phyloP scores from a whole-genome alignment of 2,329 filamentous ascomycete genomes.

The Tetracladium maxilliforme region DNA sequence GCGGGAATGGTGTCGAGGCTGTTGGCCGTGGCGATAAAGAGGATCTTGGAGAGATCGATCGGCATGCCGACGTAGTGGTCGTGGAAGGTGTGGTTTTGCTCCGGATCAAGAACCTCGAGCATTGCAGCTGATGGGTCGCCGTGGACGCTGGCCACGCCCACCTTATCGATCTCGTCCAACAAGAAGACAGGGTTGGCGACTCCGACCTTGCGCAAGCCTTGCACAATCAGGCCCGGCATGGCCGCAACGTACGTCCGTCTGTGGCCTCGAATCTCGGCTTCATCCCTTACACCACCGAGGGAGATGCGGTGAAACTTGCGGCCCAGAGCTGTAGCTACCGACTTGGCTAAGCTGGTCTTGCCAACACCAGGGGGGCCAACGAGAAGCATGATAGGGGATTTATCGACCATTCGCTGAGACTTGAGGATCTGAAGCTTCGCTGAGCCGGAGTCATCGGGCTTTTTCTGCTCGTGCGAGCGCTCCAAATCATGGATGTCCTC shows the following conservation, averaged over 20 bases:
- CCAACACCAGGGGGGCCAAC: conserved; percentile 89
- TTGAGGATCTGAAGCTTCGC: conserved; percentile 63
- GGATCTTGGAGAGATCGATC: conserved; percentile 86
- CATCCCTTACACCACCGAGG: conserved; percentile 85
- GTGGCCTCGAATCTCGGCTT: conserved; percentile 93
- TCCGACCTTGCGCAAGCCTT: conserved; percentile 86
- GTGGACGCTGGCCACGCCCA: conserved; percentile 80
- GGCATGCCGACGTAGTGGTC: conserved; percentile 96
- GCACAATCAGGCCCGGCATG: conserved; percentile 94
- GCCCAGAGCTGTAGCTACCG: conserved; percentile 79
- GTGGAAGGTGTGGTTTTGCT: conserved; percentile 89
- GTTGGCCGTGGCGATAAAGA: conserved; percentile 97
- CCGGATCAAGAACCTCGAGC: conserved; percentile 93
- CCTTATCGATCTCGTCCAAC: conserved; percentile 95
- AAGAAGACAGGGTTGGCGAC: conserved; percentile 92
- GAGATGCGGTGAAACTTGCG: conserved; percentile 96
- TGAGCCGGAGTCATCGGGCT: conserved; percentile 21
- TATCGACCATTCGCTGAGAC: conserved; percentile 78
- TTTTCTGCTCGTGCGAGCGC: conserved; percentile 14
- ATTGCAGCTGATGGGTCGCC: conserved; percentile 94
- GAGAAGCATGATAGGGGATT: conserved; percentile 86
- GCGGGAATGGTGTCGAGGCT: conserved; percentile 86
- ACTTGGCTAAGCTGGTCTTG: conserved; percentile 90
- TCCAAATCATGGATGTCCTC: no score
- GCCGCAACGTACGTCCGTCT: conserved; percentile 92